Percentiles rank a stretch among this genome's conserved stretches.
Evolutionary conservation across 148 eudicot species (phyloP).

Genomic region (Agrostemma githago): DNA sequence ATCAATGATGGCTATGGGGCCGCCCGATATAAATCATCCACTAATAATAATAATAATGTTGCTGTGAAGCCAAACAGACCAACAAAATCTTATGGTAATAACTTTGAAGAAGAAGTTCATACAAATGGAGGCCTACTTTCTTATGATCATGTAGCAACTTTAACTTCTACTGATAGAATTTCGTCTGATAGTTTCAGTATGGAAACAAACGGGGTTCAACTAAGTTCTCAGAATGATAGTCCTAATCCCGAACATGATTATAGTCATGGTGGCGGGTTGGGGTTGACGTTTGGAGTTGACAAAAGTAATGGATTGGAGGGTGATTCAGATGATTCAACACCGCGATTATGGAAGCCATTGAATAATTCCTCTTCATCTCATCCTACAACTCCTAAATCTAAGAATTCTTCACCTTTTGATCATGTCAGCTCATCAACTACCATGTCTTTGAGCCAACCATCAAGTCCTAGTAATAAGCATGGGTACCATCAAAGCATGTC

Average conservation of each 20-base stretch:
- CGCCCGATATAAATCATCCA: slow-evolving; percentile 1
- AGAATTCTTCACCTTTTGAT: background rate
- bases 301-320: slow-evolving; percentile 20
- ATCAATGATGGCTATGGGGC: slow-evolving; percentile 25
- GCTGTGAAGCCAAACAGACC: slow-evolving; percentile 23
- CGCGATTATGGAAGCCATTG: slow-evolving; percentile 55
- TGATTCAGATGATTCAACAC: slow-evolving; percentile 46
- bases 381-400: slow-evolving; percentile 23
- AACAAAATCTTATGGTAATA: slow-evolving; percentile 23
- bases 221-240: background rate
- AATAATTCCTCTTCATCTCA: slow-evolving; percentile 13
- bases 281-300: slow-evolving; percentile 36
- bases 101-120: slow-evolving; percentile 6
- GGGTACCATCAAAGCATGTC: slow-evolving; percentile 23
- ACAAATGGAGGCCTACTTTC: slow-evolving; percentile 8
- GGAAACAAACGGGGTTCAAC: slow-evolving; percentile 6
- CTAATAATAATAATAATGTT: background rate
- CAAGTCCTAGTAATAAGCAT: no score
- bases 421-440: no score
- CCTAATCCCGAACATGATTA: background rate
- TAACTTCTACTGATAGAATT: no score
- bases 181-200: slow-evolving; percentile 20
- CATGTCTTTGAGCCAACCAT: no score
- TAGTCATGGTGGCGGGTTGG: slow-evolving; percentile 4
- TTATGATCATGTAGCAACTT: background rate